phyloP scores from a whole-genome alignment of 805 yeast species.

The Candida lessepsii region DNA sequence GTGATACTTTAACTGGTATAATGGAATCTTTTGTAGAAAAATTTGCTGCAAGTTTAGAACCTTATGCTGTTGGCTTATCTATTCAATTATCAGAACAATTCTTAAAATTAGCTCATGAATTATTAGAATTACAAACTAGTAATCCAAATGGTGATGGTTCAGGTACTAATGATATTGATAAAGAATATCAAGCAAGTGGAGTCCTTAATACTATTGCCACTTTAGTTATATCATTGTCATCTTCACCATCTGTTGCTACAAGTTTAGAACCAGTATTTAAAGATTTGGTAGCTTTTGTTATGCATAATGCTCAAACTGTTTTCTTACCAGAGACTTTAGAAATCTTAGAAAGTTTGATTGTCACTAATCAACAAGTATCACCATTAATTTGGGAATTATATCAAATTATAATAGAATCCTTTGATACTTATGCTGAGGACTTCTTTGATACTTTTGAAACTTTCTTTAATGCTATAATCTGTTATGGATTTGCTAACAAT shows the following conservation, averaged over 20 bases:
- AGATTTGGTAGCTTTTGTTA: constrained; percentile 33
- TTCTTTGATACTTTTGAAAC: constrained; percentile 55
- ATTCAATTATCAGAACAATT: constrained; percentile 69
- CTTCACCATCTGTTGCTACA: constrained; percentile 37
- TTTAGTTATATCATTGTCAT: constrained; percentile 41
- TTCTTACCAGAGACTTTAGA: constrained; percentile 41
- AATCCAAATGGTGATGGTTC: constrained; percentile 13
- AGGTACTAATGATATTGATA: constrained; percentile 29
- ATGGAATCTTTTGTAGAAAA: constrained; percentile 47
- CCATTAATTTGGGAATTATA: constrained; percentile 55
- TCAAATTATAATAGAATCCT: constrained; percentile 48
- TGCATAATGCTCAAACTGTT: constrained; percentile 40
- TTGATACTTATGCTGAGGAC: constrained; percentile 59
- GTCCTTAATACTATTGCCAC: constrained; percentile 42
- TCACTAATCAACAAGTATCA: constrained; percentile 52
- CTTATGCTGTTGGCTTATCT: constrained; percentile 42
- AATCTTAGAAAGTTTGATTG: constrained; percentile 51
- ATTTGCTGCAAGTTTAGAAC: constrained; percentile 42
- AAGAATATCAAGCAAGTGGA: constrained; percentile 46
- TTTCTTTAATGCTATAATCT: constrained; percentile 55
- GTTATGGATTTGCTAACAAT: constrained; percentile 46
- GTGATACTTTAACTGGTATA: constrained; percentile 42
- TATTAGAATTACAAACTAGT: constrained; percentile 24
- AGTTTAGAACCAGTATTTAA: constrained; percentile 33
- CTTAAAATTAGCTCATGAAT: constrained; percentile 63